A percentile compares a stretch with the other conserved stretches of the same genome.
phyloP scores from a whole-genome alignment of 2,329 filamentous ascomycete species.

The Botryosphaeria dothidea region DNA sequence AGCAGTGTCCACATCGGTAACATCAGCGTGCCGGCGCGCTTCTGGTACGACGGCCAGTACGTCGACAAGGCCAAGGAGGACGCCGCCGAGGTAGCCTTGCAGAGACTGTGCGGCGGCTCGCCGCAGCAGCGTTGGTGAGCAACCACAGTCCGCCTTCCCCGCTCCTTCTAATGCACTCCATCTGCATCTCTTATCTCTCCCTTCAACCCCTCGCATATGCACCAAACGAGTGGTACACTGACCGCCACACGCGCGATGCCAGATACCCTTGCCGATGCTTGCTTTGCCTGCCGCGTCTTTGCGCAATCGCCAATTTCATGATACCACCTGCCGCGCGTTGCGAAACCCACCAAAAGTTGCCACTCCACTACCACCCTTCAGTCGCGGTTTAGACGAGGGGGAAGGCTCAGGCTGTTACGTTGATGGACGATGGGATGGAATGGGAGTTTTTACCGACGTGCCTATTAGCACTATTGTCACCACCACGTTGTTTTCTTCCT shows the following conservation, averaged over 20 bases:
- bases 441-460: background rate
- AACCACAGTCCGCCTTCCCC: slow-evolving; percentile 9
- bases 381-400: slow-evolving; percentile 1
- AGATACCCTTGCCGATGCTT: background rate
- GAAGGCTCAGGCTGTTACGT: slow-evolving; percentile 4
- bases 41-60: slow-evolving; percentile 38
- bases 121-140: slow-evolving; percentile 16
- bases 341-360: slow-evolving; percentile 1
- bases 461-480: background rate
- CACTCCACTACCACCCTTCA: background rate
- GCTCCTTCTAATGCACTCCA: background rate
- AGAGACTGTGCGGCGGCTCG: slow-evolving; percentile 13
- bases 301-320: slow-evolving; percentile 6
- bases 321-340: slow-evolving; percentile 8
- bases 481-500: background rate
- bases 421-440: background rate
- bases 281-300: slow-evolving; percentile 3
- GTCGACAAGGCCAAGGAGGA: slow-evolving; percentile 38
- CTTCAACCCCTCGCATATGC: background rate
- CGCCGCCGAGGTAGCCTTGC: slow-evolving; percentile 31
- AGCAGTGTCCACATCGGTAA: slow-evolving; percentile 31
- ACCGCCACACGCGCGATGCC: background rate
- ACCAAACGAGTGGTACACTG: background rate
- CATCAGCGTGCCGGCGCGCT: slow-evolving; percentile 32
- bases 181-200: background rate